phyloP scores from a whole-genome alignment of 2,329 filamentous ascomycete genomes.

The Fusarium nanum region DNA sequence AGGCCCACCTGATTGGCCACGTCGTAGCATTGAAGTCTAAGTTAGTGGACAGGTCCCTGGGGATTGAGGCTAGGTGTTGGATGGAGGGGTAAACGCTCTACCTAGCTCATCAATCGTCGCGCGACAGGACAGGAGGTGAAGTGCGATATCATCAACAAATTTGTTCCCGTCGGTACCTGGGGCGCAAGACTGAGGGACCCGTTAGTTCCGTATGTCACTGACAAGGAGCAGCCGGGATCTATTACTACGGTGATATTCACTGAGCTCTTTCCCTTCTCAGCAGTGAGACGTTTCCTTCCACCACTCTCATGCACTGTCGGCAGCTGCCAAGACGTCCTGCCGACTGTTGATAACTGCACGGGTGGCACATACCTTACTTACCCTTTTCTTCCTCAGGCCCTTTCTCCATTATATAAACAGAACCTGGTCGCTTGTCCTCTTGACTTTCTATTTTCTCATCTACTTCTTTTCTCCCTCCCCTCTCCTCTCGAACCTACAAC shows the following conservation, averaged over 20 bases:
- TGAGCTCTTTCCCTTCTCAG: slow-evolving; percentile 11
- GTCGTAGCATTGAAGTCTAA: background rate
- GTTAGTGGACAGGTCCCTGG: slow-evolving; percentile 19
- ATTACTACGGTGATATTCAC: slow-evolving; percentile 16
- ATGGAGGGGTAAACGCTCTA: slow-evolving; percentile 27
- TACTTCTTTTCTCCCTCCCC: slow-evolving; percentile 7
- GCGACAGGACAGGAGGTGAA: background rate
- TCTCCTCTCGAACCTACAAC: background rate
- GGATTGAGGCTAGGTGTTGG: slow-evolving; percentile 16
- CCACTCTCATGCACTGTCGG: slow-evolving; percentile 26
- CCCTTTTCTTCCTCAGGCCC: slow-evolving; percentile 12
- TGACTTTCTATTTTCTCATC: slow-evolving; percentile 9
- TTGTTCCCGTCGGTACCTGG: background rate
- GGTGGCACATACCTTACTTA: slow-evolving; percentile 7
- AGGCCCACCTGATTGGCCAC: slow-evolving; percentile 27
- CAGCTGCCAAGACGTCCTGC: slow-evolving; percentile 27
- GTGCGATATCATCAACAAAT: slow-evolving; percentile 20
- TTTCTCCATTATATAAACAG: slow-evolving; percentile 38
- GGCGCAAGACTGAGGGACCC: background rate
- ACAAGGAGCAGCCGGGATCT: background rate
- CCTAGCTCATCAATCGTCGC: slow-evolving; percentile 1
- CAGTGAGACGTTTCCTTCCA: slow-evolving; percentile 32
- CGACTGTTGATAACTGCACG: slow-evolving; percentile 25
- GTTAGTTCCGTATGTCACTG: background rate
- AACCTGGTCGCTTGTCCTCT: slow-evolving; percentile 16